A percentile compares a stretch with the other conserved stretches of the same genome.
Conservation (phyloP, 2,329 filamentous ascomycete genomes). For the Epichloe sp. region DNA sequence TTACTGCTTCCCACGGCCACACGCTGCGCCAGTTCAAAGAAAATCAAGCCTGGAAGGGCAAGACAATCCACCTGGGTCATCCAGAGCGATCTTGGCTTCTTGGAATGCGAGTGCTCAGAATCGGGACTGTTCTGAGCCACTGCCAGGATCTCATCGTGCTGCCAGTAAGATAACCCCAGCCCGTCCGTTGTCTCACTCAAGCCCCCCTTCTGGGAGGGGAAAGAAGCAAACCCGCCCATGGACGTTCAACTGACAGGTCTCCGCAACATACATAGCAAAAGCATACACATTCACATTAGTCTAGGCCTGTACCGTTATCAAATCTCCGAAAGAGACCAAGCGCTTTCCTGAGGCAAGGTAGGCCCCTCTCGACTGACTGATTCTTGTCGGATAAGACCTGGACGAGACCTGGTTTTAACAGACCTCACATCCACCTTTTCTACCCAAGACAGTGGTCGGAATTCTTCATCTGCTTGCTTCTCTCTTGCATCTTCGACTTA, state of each 20-base stretch:
- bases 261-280: conserved; percentile 18
- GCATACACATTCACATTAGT: conserved; percentile 18
- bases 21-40: conserved; percentile 12
- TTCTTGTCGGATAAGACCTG: conserved; percentile 23
- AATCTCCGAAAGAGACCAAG: conserved; percentile 25
- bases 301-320: conserved; percentile 19
- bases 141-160: conserved; percentile 16
- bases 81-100: conserved; percentile 15
- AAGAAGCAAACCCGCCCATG: conserved; percentile 18
- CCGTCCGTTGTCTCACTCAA: conserved; percentile 23
- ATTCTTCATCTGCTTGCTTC: conserved; percentile 19
- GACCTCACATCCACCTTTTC: conserved; percentile 15
- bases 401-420: conserved; percentile 25
- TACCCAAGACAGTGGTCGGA: conserved; percentile 26
- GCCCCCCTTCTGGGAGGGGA: conserved; percentile 15
- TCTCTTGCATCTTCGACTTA: conserved; percentile 22
- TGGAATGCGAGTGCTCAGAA: conserved; percentile 25
- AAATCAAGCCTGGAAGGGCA: conserved; percentile 12
- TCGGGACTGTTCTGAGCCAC: conserved; percentile 21
- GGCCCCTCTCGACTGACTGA: conserved; percentile 17
- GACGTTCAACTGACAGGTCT: conserved; percentile 19
- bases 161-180: conserved; percentile 21
- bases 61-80: conserved; percentile 8
- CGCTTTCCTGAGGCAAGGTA: conserved; percentile 14
- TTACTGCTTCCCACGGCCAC: conserved; percentile 10